Evolutionary conservation across 768 basidiomycete genomes (phyloP), one percentile per base, ranked within the genome.

Genomic region (Pleurotus tuoliensis): DNA sequence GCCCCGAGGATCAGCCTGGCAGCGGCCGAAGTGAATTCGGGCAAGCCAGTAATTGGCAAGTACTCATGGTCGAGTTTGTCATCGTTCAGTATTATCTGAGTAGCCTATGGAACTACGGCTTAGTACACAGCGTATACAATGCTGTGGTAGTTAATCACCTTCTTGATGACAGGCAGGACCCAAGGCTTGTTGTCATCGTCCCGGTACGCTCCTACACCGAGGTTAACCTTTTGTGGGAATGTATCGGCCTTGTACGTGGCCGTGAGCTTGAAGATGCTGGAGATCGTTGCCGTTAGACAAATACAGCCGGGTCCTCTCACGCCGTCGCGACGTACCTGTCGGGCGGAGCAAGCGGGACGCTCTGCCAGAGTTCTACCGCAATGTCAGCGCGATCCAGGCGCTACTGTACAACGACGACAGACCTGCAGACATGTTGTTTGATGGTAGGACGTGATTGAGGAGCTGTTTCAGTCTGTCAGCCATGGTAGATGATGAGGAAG

Each of bases 121-220:
- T 13, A 38, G 37, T 5, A n/a, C n/a, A 9, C 7, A 58, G 22
- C 25, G 7, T 8, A 38, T 18, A 18, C 18, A n/a, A 41, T 3
- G 37, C n/a, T 6, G 41, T 16, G 18, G 30, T 3, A 9, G 11
- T 7, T 4, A 22, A 39, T 40, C 15, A 89, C 92, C 82, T 92
- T 92, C 71, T 87, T 90, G 12, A 97, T 88, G 25, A 92, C 92
- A 18, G 94, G 94, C 24, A 97, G 82, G 22, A 96, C 84, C 92
- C 93, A 97, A 12, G 94, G 88, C 72, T 90, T 95, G 71, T 80
- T 84, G 64, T 90, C 70, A 63, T 94, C 82, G 65, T 95, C 94
- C 62, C 94, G 82, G 69, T 97, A 97, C 6, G 94, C 94, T 45
- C 94, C 94, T 45, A 94, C 94, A 39, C 94, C 93, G 20, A 97